Evolutionary conservation across 2,329 filamentous ascomycete genomes (phyloP), one percentile per base, ranked within the genome.

Genomic region (Tolypocladium guangdongense): DNA sequence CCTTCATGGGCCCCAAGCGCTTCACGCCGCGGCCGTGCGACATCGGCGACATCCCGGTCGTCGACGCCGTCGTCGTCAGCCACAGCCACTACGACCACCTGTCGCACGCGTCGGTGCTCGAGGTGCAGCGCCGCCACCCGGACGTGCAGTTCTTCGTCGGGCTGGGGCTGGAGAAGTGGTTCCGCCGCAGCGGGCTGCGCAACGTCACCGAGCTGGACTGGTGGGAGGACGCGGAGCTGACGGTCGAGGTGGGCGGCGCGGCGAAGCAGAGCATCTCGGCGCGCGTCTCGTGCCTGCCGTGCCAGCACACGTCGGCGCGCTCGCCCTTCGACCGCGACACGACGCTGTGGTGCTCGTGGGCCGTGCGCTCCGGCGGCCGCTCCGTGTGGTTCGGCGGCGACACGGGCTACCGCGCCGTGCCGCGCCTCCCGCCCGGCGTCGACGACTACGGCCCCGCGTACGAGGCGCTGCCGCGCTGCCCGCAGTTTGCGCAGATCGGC

Each of bases 1-100:
- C 75, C 38, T 83, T 83, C 59, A 63, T 87, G 53, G 83, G 83
- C 0, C 87, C 91, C 2, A 88, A 87, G 70, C 78, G 92, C 50
- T 96, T 82, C 70, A 95, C 91, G 0, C 77, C 83, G 24, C 76
- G 78, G 54, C 88, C 92, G 0, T 96, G 90, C 68, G 70, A 84
- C 52, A 80, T 95, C 57, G 77, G 80, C 50, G 89, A 95, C 59
- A 79, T 96, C 4, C 91, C 91, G 10, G 70, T 78, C 54, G 79
- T 91, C 45, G 88, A 93, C 62, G 81, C 84, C 32, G 86, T 89
- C 11, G 74, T 93, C 52, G 95, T 96, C 60, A 89, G 84, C 20
- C 91, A 96, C 70, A 90, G 85, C 62, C 92, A 96, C 71, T 96
- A 96, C 68, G 92, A 96, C 69, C 92, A 96, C 65, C 75, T 97